A percentile compares a stretch with the other conserved stretches of the same genome.
Evolutionary conservation across 106 monocot genomes (phyloP).

Genomic region (Acanthochlamys bracteata): DNA sequence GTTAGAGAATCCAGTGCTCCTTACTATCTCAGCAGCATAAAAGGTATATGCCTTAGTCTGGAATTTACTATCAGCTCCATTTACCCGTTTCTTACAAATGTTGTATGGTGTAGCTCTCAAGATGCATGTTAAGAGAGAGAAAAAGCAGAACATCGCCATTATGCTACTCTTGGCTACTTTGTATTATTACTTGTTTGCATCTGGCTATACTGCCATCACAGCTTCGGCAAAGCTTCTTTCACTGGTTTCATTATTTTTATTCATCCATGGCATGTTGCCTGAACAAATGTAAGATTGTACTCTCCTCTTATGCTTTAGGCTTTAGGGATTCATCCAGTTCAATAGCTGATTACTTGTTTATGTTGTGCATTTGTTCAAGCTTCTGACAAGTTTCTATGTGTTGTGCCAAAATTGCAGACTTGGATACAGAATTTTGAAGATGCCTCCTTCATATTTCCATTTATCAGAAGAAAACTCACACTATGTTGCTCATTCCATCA

Average conservation of each 20-base stretch:
- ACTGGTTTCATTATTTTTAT: constrained; percentile 57
- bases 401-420: constrained; percentile 33
- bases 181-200: constrained; percentile 69
- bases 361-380: neutral
- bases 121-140: constrained; percentile 80
- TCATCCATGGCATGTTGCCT: constrained; percentile 67
- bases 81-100: neutral
- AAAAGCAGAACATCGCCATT: constrained; percentile 47
- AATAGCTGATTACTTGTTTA: neutral
- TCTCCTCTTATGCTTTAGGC: neutral
- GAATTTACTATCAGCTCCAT: neutral
- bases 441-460: constrained; percentile 61
- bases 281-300: constrained; percentile 54
- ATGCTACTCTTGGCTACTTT: constrained; percentile 49
- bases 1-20: constrained; percentile 58
- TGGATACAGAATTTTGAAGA: constrained; percentile 72
- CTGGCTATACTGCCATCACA: constrained; percentile 63
- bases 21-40: constrained; percentile 62
- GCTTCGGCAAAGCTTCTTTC: constrained; percentile 73
- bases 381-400: too few relatives aligned
- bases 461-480: constrained; percentile 52
- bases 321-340: neutral
- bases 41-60: constrained; percentile 23
- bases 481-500: constrained; percentile 32
- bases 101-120: constrained; percentile 61